A percentile compares a stretch with the other conserved stretches of the same genome.
Conservation (phyloP, 805 yeast genomes). For the Ogataea methanolica region DNA sequence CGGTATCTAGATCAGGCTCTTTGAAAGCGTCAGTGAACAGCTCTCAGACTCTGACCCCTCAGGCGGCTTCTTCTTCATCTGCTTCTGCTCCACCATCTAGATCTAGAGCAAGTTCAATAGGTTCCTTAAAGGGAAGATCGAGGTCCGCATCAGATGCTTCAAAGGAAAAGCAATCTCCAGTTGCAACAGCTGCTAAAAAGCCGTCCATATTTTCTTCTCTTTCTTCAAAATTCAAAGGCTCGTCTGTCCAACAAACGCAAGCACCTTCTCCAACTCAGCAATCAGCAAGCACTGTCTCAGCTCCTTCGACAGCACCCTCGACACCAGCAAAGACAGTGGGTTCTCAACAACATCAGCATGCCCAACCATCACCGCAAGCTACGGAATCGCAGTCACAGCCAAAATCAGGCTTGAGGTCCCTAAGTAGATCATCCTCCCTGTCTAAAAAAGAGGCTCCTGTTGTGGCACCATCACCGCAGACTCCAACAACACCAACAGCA, state of each 20-base stretch:
- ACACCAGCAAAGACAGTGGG: neutral
- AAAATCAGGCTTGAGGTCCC: neutral
- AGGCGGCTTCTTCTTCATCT: constrained; percentile 2
- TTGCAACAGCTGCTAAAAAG: constrained; percentile 15
- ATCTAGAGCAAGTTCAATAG: constrained; percentile 15
- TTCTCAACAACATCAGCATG: neutral
- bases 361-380: neutral
- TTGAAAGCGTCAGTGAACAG: neutral
- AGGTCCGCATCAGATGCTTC: constrained; percentile 15
- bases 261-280: constrained; percentile 4
- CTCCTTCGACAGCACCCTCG: neutral
- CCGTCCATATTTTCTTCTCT: constrained; percentile 29
- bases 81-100: constrained; percentile 6
- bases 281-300: neutral
- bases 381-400: constrained; percentile 2
- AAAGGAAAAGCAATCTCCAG: constrained; percentile 8
- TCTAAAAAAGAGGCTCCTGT: too few species aligned
- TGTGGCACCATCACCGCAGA: too few species aligned
- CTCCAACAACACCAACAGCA: neutral
- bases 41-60: neutral
- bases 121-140: constrained; percentile 8
- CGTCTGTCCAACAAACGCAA: constrained; percentile 10
- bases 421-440: too few species aligned
- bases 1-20: neutral
- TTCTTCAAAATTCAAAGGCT: constrained; percentile 30